Percentiles rank a stretch among this genome's conserved stretches.
Conservation (phyloP, 2,329 filamentous ascomycete genomes). For the Aspergillus sp. region DNA sequence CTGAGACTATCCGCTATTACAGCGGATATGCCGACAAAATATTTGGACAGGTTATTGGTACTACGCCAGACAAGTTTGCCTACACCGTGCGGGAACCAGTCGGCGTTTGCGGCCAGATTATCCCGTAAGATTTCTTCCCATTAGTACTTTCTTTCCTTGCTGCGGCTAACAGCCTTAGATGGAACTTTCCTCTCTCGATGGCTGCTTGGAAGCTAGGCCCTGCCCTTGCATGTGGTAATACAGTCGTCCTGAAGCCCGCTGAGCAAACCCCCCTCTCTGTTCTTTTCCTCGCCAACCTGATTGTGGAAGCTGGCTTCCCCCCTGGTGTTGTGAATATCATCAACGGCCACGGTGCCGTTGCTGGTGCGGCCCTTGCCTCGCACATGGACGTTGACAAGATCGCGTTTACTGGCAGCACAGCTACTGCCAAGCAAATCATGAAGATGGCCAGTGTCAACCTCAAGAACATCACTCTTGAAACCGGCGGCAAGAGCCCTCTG, state of each 20-base stretch:
- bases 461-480: constrained; percentile 38
- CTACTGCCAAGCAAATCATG: constrained; percentile 36
- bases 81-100: constrained; percentile 78
- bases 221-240: constrained; percentile 35
- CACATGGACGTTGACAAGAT: constrained; percentile 37
- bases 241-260: constrained; percentile 34
- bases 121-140: constrained; percentile 49
- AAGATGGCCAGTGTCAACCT: constrained; percentile 35
- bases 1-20: constrained; percentile 77
- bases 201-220: constrained; percentile 49
- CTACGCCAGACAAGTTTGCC: constrained; percentile 67
- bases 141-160: no score
- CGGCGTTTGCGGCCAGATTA: constrained; percentile 82
- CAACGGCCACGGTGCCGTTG: constrained; percentile 32
- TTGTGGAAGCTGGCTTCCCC: constrained; percentile 36
- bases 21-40: constrained; percentile 93
- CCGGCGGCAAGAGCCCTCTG: constrained; percentile 66
- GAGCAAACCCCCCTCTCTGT: constrained; percentile 37
- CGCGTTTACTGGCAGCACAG: constrained; percentile 35
- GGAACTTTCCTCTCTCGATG: constrained; percentile 86
- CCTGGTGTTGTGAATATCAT: constrained; percentile 37
- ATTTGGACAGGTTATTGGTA: constrained; percentile 72
- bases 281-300: constrained; percentile 32
- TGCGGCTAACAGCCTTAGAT: constrained; percentile 31
- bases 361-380: constrained; percentile 30